phyloP scores from a whole-genome alignment of 1,284 basidiomycete genomes.

The Cutaneotrichosporon cutaneum region DNA sequence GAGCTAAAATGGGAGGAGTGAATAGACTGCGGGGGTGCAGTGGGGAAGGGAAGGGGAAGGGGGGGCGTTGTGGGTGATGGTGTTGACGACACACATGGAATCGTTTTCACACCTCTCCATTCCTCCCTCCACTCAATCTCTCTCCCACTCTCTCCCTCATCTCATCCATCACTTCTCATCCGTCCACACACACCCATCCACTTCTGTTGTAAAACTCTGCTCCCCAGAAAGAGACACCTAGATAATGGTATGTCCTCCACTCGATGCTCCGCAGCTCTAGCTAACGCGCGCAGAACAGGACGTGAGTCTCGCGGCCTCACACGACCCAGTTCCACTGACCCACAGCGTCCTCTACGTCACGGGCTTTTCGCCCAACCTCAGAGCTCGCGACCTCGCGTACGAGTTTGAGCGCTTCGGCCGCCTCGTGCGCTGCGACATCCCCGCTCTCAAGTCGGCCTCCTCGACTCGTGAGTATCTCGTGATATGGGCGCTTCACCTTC shows the following conservation, averaged over 20 bases:
- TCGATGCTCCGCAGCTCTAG: background rate
- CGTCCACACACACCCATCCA: constrained; percentile 3
- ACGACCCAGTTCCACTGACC: background rate
- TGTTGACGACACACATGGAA: background rate
- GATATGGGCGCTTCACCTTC: background rate
- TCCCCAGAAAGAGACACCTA: background rate
- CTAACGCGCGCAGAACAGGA: constrained; percentile 18
- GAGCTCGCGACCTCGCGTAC: constrained; percentile 76
- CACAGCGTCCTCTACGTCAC: constrained; percentile 76
- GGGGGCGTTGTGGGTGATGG: background rate
- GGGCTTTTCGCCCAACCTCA: constrained; percentile 73
- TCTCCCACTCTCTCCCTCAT: background rate
- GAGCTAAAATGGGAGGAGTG: background rate
- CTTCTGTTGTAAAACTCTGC: background rate
- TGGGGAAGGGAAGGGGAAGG: background rate
- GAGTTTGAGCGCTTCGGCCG: constrained; percentile 76
- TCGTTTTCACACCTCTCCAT: background rate
- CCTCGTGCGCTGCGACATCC: constrained; percentile 73
- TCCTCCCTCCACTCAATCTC: background rate
- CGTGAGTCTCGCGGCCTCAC: constrained; percentile 10
- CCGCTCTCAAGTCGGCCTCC: constrained; percentile 60
- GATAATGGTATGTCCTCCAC: constrained; percentile 11
- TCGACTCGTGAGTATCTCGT: constrained; percentile 47
- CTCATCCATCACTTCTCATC: too few species aligned
- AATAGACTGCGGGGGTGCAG: background rate